Percentiles rank a stretch among this genome's conserved stretches.
These are phyloP conservation scores for Moesziomyces sp. DNA, from an alignment of 1,284 basidiomycete genomes.

Conservation along the genomic window DNA sequence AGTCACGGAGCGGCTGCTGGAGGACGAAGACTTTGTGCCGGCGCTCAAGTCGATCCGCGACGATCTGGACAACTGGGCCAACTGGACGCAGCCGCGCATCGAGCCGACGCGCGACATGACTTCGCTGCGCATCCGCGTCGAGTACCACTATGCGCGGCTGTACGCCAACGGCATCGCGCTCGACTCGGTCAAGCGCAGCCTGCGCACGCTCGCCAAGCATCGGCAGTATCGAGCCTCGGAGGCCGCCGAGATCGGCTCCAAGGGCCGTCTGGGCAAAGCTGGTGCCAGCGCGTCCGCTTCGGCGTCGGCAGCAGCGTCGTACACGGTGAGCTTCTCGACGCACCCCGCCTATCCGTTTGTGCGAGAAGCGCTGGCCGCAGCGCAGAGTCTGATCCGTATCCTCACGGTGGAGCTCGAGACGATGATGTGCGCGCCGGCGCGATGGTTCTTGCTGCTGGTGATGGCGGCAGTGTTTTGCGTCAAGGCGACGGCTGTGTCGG, in stretches of 20 bases:
- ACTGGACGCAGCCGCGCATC: constrained; percentile 48
- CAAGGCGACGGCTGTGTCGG: constrained; percentile 51
- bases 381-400: constrained; percentile 52
- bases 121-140: constrained; percentile 44
- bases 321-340: constrained; percentile 45
- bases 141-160: constrained; percentile 53
- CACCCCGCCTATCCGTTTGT: constrained; percentile 55
- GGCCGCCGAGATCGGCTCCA: constrained; percentile 46
- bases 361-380: constrained; percentile 48
- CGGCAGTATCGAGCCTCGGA: constrained; percentile 45
- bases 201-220: constrained; percentile 35
- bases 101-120: constrained; percentile 52
- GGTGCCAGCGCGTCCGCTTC: constrained; percentile 15
- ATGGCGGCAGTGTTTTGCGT: constrained; percentile 52
- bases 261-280: constrained; percentile 34
- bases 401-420: constrained; percentile 48
- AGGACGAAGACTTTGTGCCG: constrained; percentile 50
- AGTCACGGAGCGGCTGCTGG: constrained; percentile 41
- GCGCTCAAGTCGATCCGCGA: constrained; percentile 48
- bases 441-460: constrained; percentile 55
- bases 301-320: constrained; percentile 24
- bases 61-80: constrained; percentile 51
- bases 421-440: constrained; percentile 53
- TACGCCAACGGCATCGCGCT: constrained; percentile 51
- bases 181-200: constrained; percentile 50